These are phyloP conservation scores for Telopea speciosissima DNA, from an alignment of 177 flowering plant genomes.

Conservation along the genomic window DNA sequence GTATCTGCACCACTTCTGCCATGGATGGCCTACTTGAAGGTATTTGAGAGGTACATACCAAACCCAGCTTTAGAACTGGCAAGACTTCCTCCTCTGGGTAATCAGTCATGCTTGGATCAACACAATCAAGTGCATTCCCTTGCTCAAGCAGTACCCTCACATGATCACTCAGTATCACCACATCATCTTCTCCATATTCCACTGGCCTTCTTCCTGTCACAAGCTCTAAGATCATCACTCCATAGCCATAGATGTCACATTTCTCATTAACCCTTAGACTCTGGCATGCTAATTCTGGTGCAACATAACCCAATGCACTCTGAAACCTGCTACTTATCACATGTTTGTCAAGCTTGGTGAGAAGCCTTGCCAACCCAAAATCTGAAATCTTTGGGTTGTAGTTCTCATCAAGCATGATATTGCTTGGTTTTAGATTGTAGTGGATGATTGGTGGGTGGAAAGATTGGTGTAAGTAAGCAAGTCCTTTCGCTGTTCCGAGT, in stretches of 20 bases:
- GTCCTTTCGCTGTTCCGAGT: conserved; percentile 80
- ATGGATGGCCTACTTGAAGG: conserved; percentile 95
- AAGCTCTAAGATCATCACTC: conserved; percentile 67
- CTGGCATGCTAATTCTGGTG: conserved; percentile 91
- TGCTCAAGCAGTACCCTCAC: conserved; percentile 69
- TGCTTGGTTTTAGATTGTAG: conserved; percentile 86
- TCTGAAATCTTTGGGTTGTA: conserved; percentile 71
- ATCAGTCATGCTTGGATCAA: conserved; percentile 57
- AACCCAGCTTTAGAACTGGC: conserved; percentile 81
- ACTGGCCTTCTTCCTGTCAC: conserved; percentile 84
- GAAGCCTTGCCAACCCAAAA: conserved; percentile 71
- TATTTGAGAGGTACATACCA: conserved; percentile 90
- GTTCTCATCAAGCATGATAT: conserved; percentile 75
- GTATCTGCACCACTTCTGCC: conserved; percentile 85
- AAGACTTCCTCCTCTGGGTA: conserved; percentile 85
- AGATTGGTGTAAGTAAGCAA: conserved; percentile 79
- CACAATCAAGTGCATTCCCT: conserved; percentile 72
- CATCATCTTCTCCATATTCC: conserved; percentile 87
- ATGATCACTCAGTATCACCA: conserved; percentile 64
- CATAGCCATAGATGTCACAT: conserved; percentile 49
- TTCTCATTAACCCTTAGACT: conserved; percentile 80
- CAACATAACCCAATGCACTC: conserved; percentile 73
- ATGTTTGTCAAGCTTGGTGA: conserved; percentile 60
- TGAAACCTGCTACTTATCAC: conserved; percentile 60
- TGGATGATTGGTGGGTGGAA: conserved; percentile 76